These are phyloP conservation scores for Tuber calosporum DNA, from an alignment of 495 filamentous ascomycete genomes.

Conservation along the genomic window DNA sequence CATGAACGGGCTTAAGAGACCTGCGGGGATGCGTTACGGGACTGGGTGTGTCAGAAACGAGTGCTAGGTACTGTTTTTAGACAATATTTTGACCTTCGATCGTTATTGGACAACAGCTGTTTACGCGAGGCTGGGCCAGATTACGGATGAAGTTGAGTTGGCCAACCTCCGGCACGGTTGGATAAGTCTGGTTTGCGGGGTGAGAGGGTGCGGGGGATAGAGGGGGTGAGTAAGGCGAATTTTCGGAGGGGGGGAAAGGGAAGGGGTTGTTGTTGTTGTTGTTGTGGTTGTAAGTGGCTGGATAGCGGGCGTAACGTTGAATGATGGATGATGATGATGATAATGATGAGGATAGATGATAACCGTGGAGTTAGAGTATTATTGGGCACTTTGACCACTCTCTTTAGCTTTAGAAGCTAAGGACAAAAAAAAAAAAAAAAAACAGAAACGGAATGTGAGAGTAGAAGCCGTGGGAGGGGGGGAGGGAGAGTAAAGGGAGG, in stretches of 20 bases:
- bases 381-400: neutral
- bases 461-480: neutral
- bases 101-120: slow-evolving; percentile 21
- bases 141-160: slow-evolving; percentile 1
- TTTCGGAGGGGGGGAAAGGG: neutral
- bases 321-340: slow-evolving; percentile 3
- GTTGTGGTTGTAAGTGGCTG: neutral
- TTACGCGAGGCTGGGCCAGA: slow-evolving; percentile 22
- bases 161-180: slow-evolving; percentile 11
- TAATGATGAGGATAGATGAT: neutral
- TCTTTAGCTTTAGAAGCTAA: neutral
- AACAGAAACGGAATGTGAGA: neutral
- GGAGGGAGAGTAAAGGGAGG: neutral
- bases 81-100: slow-evolving; percentile 27
- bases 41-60: slow-evolving; percentile 8
- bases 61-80: slow-evolving; percentile 20
- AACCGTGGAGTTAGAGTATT: neutral
- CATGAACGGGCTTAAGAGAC: slow-evolving; percentile 36
- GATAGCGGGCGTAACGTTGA: neutral
- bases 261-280: neutral
- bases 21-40: slow-evolving; percentile 3
- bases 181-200: slow-evolving; percentile 17
- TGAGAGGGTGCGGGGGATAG: slow-evolving; percentile 24
- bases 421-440: neutral
- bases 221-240: slow-evolving; percentile 12